These are phyloP conservation scores for Coix lacrymajobi DNA, from an alignment of 176 grass and related monocot species.

Conservation along the genomic window DNA sequence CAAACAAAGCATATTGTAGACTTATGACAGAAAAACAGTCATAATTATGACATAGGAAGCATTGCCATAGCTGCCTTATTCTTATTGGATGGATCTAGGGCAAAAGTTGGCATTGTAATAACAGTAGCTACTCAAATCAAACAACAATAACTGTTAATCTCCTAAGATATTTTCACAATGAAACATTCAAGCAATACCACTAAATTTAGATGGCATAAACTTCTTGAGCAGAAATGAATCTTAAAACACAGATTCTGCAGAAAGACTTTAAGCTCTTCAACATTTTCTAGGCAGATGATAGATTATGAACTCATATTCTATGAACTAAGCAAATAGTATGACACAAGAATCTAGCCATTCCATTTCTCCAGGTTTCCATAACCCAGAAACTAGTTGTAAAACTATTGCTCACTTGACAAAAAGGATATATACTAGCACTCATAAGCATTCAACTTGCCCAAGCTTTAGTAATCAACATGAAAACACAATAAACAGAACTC, in stretches of 20 bases:
- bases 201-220: neutral
- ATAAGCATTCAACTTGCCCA: neutral
- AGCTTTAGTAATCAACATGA: slow-evolving; percentile 15
- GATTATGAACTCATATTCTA: neutral
- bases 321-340: neutral
- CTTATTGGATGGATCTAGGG: neutral
- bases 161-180: neutral
- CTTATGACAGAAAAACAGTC: neutral
- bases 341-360: neutral
- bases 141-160: neutral
- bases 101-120: neutral
- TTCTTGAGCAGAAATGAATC: neutral
- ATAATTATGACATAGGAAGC: neutral
- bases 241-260: neutral
- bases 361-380: neutral
- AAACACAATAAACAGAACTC: neutral
- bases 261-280: neutral
- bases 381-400: neutral
- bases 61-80: neutral
- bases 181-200: neutral
- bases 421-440: neutral
- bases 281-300: neutral
- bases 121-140: neutral
- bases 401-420: neutral
- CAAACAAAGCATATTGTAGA: neutral